These are phyloP conservation scores for Carex myosuroides DNA, from an alignment of 176 grass and related monocot genomes.

Conservation along the genomic window DNA sequence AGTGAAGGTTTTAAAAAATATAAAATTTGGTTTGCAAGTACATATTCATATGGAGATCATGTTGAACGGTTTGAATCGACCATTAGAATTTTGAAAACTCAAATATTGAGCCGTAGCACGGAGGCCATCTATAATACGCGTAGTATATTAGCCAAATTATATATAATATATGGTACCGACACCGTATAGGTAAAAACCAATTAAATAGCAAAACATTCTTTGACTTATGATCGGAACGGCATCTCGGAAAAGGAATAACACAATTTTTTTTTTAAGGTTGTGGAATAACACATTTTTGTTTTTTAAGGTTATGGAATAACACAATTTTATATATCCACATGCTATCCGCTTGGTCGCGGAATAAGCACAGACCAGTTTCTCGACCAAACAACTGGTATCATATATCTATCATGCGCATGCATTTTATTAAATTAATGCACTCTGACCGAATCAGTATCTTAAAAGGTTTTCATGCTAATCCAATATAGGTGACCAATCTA, in stretches of 20 bases:
- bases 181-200: not conserved
- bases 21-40: too few species aligned
- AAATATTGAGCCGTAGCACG: too few species aligned
- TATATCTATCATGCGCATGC: not conserved
- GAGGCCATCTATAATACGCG: too few species aligned
- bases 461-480: not conserved
- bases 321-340: not conserved
- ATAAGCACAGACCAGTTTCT: not conserved
- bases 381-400: not conserved
- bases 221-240: not conserved
- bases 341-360: not conserved
- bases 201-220: not conserved
- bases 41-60: too few species aligned
- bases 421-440: not conserved
- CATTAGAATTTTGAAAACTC: too few species aligned
- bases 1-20: too few species aligned
- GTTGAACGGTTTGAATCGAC: too few species aligned
- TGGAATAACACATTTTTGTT: not conserved
- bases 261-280: not conserved
- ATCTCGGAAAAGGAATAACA: not conserved
- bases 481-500: not conserved
- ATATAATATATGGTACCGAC: too few species aligned
- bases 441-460: too few species aligned
- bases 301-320: not conserved
- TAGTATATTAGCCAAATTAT: too few species aligned